Base-by-base conservation (phyloP, 2,329 filamentous ascomycete genomes). In the Talaromyces islandicus region DNA sequence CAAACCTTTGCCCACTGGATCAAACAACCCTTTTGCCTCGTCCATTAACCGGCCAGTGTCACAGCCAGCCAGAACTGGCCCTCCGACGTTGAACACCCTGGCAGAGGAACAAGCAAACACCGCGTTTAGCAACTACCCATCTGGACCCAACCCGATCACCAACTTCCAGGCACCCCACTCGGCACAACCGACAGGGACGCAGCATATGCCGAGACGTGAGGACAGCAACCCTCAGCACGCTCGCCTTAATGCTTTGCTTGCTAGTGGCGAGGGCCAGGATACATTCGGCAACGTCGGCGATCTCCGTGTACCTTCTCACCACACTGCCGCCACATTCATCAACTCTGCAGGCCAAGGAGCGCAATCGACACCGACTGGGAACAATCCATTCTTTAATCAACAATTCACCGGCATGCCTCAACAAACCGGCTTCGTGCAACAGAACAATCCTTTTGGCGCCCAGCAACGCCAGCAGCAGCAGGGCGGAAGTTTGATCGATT, bases 271-370 rank as follows among this genome's bases (percentile, higher is more conserved):
- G 60, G 94, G 94, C 25, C 90, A 95, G 80, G 94, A 99, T 72
- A 99, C 94, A 0, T 99, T 95, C 73, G 94, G 94, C 65, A 99
- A 99, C 73, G 91, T 91, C n/a, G 94, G 94, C 66, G 91, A 97
- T 65, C 82, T 96, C 53, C 92, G 94, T 75, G 96, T 99, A 64
- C 94, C 94, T 1, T 88, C 94, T 2, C 94, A 99, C 73, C 94
- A 99, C 75, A 99, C 94, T 0, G 92, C 94, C 1, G 94, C 94
- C 27, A 95, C 90, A 0, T 99, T 97, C 73, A 88, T 99, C 77
- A 99, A 99, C 78, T 96, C 91, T 62, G 92, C 94, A 7, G 94
- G 94, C 55, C 82, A 88, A 41, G 90, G 91, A n/a, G 78, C 97
- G 50, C 90, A 92, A 64, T 80, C 81, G 4, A 75, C 78, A 11